Evolutionary conservation across 2,329 filamentous ascomycete species (phyloP), one percentile per base, ranked within the genome.

Genomic region (Epichloe gansuensis): DNA sequence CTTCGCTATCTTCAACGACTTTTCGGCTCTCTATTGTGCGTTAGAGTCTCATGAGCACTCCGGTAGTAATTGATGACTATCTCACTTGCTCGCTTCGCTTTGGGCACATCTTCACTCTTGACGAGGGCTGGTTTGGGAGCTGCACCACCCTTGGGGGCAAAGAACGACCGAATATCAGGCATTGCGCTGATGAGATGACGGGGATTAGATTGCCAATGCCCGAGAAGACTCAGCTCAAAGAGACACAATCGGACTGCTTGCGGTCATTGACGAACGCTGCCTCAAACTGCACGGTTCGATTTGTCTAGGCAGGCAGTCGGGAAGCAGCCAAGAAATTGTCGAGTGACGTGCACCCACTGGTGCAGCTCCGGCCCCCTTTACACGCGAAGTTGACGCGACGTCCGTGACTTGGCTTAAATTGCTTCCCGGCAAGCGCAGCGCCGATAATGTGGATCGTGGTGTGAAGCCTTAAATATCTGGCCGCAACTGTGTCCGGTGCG

Each of bases 121-220:
- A 74, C 75, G 3, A 70, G 59, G 11, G 69, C 60, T 38, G 73
- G 70, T 60, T 78, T 75, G 47, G 75, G 69, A 15, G 77, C 71
- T 45, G 76, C 71, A 60, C 77, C 74, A 57, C 78, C 76, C 67
- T 90, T 90, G 56, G 86, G 82, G 52, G 85, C 83, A 73, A 97
- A 96, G 71, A 96, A 97, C 61, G 77, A 89, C 64, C 91, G 80
- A 63, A 96, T 97, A 69, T 97, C 91, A 57, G 90, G 82, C 90
- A 95, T 95, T 56, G 55, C 56, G 52, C 25, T 3, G 13, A 17
- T 23, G 7, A 35, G 5, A 35, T 45, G 28, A 31, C 25, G 35
- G 44, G 54, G 50, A 34, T 31, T 54, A 31, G 44, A 39, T 13
- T 41, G 11, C 37, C 50, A 52, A 49, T 51, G 34, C 45, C 45